phyloP scores from a whole-genome alignment of 208 protist species.

The Tetramitus jugosus region DNA sequence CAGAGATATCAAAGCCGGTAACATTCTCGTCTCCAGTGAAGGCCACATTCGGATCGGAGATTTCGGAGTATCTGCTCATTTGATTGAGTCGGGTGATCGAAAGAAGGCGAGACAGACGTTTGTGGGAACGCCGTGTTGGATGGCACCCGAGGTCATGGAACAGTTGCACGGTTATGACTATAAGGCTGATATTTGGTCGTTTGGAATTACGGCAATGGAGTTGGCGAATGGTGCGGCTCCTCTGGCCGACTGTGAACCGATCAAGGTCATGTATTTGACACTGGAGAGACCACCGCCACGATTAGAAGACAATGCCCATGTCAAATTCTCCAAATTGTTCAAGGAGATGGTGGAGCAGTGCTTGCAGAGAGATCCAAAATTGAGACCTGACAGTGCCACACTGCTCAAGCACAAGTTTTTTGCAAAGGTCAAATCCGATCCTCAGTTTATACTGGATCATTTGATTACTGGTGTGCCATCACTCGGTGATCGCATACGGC shows the following conservation, averaged over 20 bases:
- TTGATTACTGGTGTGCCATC: background rate
- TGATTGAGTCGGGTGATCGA: constrained; percentile 9
- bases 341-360: constrained; percentile 48
- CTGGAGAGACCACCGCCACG: constrained; percentile 41
- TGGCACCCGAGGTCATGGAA: constrained; percentile 50
- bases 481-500: background rate
- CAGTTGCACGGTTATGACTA: constrained; percentile 34
- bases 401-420: constrained; percentile 38
- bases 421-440: background rate
- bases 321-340: constrained; percentile 40
- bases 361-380: constrained; percentile 52
- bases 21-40: constrained; percentile 42
- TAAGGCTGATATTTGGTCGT: constrained; percentile 61
- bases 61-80: constrained; percentile 52
- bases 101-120: constrained; percentile 29
- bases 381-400: constrained; percentile 43
- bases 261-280: constrained; percentile 54
- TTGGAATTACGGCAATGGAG: constrained; percentile 68
- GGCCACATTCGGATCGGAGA: constrained; percentile 74
- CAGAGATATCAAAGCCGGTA: constrained; percentile 26
- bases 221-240: constrained; percentile 54
- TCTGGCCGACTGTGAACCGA: constrained; percentile 50
- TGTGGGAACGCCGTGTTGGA: constrained; percentile 45
- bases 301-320: constrained; percentile 34
- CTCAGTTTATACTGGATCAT: background rate